These are phyloP conservation scores for Chlorella sp. DNA, from an alignment of 139 green algal species.

Conservation along the genomic window DNA sequence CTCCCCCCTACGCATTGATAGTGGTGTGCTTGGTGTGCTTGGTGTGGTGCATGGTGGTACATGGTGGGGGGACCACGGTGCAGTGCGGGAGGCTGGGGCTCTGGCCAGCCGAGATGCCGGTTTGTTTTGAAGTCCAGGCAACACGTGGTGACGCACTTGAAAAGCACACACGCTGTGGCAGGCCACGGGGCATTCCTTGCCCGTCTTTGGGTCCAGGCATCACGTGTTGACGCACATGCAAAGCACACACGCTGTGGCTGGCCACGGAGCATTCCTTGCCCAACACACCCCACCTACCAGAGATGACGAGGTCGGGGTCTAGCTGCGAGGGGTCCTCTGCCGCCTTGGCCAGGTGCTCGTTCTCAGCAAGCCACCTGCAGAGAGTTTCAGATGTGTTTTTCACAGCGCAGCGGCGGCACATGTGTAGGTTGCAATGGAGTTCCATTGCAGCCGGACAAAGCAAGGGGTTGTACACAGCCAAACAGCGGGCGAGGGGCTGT, in stretches of 20 bases:
- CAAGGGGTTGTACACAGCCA: too few species aligned
- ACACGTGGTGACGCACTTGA: neutral
- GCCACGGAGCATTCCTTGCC: too few species aligned
- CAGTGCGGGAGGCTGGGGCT: too few species aligned
- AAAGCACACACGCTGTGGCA: neutral
- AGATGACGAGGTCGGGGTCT: constrained; percentile 53
- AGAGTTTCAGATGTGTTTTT: too few species aligned
- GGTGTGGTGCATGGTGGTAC: too few species aligned
- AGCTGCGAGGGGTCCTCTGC: neutral
- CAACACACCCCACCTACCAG: neutral
- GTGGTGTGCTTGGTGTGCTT: too few species aligned
- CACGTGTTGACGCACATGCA: neutral
- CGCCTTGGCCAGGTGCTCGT: constrained; percentile 62
- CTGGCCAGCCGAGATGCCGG: too few species aligned
- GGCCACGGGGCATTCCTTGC: too few species aligned
- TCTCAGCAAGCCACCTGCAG: constrained; percentile 69
- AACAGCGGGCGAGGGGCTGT: neutral
- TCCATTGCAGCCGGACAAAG: too few species aligned
- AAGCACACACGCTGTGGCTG: neutral
- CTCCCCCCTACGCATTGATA: too few species aligned
- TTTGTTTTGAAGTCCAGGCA: neutral
- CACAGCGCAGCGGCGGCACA: neutral
- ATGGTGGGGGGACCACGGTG: too few species aligned
- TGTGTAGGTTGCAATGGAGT: too few species aligned
- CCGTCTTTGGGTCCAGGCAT: neutral